Conservation (phyloP, 768 basidiomycete genomes). For the Boletus coccyginus region DNA sequence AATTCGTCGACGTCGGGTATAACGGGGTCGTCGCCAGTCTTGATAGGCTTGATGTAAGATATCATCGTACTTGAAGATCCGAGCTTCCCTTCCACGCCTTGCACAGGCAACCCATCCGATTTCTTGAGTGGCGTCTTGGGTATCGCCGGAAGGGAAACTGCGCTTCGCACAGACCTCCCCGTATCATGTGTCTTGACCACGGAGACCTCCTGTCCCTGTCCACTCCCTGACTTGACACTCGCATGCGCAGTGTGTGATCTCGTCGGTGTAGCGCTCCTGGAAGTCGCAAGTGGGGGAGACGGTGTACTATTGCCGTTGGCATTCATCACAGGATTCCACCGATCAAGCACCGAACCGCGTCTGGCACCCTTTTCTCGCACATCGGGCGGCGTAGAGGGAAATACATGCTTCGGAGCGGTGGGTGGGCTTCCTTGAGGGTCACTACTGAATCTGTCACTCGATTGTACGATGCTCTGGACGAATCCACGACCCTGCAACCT, state of each 20-base stretch:
- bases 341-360: conserved; percentile 59
- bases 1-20: conserved; percentile 37
- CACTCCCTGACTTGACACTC: conserved; percentile 23
- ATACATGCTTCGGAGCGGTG: conserved; percentile 22
- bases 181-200: conserved; percentile 33
- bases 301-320: conserved; percentile 30
- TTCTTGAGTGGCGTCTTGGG: conserved; percentile 30
- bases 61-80: conserved; percentile 80
- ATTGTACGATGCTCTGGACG: conserved; percentile 79
- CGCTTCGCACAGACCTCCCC: conserved; percentile 37
- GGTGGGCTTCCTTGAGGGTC: conserved; percentile 33
- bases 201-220: conserved; percentile 18
- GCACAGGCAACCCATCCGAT: conserved; percentile 18
- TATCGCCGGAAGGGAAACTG: conserved; percentile 40
- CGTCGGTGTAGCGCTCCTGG: conserved; percentile 40
- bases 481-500: conserved; percentile 83
- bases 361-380: conserved; percentile 37
- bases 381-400: conserved; percentile 31
- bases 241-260: conserved; percentile 39
- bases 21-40: conserved; percentile 44
- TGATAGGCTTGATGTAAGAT: conserved; percentile 53
- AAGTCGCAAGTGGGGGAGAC: conserved; percentile 35
- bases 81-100: conserved; percentile 39
- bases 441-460: conserved; percentile 50
- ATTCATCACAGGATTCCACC: conserved; percentile 55